phyloP scores from a whole-genome alignment of 805 yeast species.

The Spathaspora passalidarum region DNA sequence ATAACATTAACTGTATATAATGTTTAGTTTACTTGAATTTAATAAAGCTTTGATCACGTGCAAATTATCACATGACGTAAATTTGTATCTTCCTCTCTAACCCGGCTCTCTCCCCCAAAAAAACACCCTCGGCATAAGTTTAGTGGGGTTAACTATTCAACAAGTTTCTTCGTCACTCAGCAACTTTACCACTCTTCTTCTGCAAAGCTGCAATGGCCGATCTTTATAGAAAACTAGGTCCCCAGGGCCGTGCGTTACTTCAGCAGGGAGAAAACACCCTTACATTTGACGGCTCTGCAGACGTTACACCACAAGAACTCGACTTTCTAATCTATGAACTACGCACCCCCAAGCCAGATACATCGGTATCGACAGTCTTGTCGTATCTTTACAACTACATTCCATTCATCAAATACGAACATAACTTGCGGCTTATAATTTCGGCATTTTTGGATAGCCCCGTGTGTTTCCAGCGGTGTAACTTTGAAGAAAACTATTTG shows the following conservation, averaged over 20 bases:
- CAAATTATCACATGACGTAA: neutral
- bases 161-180: no score
- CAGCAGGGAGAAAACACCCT: neutral
- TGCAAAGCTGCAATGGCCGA: slow-evolving; percentile 1
- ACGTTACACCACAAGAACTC: slow-evolving; percentile 39
- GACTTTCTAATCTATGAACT: slow-evolving; percentile 47
- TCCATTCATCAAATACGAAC: slow-evolving; percentile 47
- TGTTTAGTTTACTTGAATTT: no score
- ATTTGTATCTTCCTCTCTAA: no score
- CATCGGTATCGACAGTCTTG: slow-evolving; percentile 30
- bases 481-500: slow-evolving; percentile 31
- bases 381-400: slow-evolving; percentile 51
- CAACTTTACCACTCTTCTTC: neutral
- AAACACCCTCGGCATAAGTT: neutral
- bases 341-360: slow-evolving; percentile 33
- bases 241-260: slow-evolving; percentile 8
- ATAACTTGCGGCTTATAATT: slow-evolving; percentile 44
- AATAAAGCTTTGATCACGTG: neutral
- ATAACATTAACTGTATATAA: no score
- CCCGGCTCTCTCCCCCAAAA: neutral
- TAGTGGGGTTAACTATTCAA: neutral
- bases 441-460: slow-evolving; percentile 45
- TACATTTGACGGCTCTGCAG: neutral
- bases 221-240: slow-evolving; percentile 7
- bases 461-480: slow-evolving; percentile 20